phyloP scores from a whole-genome alignment of 1,284 basidiomycete species.

The Neolentinus lepideus region DNA sequence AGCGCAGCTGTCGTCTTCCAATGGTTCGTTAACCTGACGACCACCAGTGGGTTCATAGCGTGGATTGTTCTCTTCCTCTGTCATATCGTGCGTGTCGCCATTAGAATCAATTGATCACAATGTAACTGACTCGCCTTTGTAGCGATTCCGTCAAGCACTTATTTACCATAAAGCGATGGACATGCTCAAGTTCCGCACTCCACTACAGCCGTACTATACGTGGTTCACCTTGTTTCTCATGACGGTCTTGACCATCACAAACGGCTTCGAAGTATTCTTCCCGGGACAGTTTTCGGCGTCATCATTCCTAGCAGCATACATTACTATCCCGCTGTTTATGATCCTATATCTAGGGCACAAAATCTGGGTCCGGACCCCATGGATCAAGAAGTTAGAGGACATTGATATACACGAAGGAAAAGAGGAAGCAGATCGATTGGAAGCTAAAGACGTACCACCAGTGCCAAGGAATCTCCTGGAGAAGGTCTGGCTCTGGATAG shows the following conservation, averaged over 20 bases:
- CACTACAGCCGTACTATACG: background rate
- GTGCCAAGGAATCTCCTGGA: background rate
- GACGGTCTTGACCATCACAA: background rate
- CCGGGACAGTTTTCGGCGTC: background rate
- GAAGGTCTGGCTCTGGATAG: background rate
- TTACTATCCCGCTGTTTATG: background rate
- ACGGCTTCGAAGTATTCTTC: background rate
- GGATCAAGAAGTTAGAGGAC: background rate
- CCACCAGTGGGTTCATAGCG: conserved; percentile 43
- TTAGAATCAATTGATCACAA: background rate
- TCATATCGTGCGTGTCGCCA: background rate
- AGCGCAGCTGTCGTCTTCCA: conserved; percentile 30
- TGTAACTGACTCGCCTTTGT: background rate
- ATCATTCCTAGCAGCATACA: background rate
- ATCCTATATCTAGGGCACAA: background rate
- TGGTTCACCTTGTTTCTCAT: background rate
- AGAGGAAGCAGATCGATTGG: background rate
- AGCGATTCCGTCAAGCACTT: background rate
- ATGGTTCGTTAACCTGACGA: conserved; percentile 52
- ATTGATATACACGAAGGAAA: background rate
- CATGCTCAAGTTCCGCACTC: background rate
- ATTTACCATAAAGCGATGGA: background rate
- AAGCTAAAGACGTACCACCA: background rate
- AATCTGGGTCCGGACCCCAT: background rate
- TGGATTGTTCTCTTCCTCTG: background rate